Evolutionary conservation across 371 early-diverging fungal species (phyloP), one percentile per base, ranked within the genome.

Genomic region (Phascolomyces articulosus): DNA sequence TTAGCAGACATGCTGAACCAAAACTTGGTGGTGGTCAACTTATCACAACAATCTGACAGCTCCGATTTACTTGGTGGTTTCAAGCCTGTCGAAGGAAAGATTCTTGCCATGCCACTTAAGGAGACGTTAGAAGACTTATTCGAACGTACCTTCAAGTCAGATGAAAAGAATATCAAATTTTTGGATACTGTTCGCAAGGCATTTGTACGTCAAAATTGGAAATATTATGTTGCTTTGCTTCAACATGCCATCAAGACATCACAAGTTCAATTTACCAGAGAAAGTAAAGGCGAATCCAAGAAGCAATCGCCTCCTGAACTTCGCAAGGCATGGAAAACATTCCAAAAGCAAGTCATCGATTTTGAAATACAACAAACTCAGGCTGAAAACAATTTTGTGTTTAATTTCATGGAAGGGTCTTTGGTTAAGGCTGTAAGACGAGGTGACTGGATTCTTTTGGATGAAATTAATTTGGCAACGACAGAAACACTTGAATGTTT

Each of bases 371-470:
- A 94, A 59, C 82, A 88, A 44, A 85, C 87, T 4, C 92, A 93
- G 62, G 80, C 91, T 8, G 83, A 90, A 38, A 89, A 90, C 64
- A 91, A 92, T 61, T 85, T 97, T 65, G 89, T 95, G 31, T 99
- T 99, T 72, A 89, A 87, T 47, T 99, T 97, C 73, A 87, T 96
- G 72, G 97, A 99, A 76, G 99, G 99, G 28, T 79, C 94, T 3
- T 80, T 99, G 3, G 94, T 96, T 3, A 85, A 92, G 73, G 99
- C 99, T 0, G 90, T 99, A 4, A 86, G 87, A 51, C 82, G 92
- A 11, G 99, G 99, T 31, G 90, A 94, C 66, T 99, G 99, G 99
- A 90, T 99, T 29, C 75, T 99, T 62, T 84, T 99, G n/a, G 99
- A 99, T 80, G 99, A 99, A 84, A 93, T 99, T 75, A 99, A 99